These are phyloP conservation scores for Solanum dulcamara DNA, from an alignment of 257 asterid genomes.

Conservation along the genomic window DNA sequence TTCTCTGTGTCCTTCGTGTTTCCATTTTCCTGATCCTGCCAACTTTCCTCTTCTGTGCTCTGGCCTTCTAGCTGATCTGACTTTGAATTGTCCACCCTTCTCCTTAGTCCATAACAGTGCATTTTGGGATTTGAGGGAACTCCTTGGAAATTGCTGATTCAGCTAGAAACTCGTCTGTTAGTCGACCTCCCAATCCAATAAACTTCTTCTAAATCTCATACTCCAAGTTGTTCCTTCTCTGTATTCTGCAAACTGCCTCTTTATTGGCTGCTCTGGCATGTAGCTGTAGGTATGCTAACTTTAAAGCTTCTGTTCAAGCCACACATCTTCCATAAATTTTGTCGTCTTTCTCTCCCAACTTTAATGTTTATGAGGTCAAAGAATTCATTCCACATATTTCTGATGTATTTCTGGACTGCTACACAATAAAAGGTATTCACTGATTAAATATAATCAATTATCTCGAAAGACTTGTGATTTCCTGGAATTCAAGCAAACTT, in stretches of 20 bases:
- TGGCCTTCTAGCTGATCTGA: not conserved
- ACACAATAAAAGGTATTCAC: not conserved
- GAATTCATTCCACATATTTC: not conserved
- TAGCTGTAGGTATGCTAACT: not conserved
- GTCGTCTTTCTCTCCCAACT: not conserved
- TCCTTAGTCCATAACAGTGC: not conserved
- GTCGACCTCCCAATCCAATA: not conserved
- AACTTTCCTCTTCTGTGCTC: not conserved
- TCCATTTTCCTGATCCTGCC: not conserved
- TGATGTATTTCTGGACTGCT: not conserved
- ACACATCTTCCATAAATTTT: not conserved
- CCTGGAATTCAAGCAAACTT: not conserved
- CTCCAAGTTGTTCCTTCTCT: not conserved
- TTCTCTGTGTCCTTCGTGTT: not conserved
- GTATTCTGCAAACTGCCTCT: not conserved
- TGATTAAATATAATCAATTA: not conserved
- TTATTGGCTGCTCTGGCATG: not conserved
- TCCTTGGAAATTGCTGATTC: not conserved
- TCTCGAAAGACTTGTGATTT: not conserved
- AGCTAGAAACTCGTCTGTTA: not conserved
- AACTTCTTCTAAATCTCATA: not conserved
- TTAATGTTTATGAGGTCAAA: not conserved
- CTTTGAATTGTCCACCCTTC: not conserved
- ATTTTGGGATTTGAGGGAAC: not conserved
- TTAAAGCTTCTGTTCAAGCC: not conserved